Percentiles rank a stretch among this genome's conserved stretches.
phyloP scores from a whole-genome alignment of 75 land plant species.

The Pinus tabuliformis region DNA sequence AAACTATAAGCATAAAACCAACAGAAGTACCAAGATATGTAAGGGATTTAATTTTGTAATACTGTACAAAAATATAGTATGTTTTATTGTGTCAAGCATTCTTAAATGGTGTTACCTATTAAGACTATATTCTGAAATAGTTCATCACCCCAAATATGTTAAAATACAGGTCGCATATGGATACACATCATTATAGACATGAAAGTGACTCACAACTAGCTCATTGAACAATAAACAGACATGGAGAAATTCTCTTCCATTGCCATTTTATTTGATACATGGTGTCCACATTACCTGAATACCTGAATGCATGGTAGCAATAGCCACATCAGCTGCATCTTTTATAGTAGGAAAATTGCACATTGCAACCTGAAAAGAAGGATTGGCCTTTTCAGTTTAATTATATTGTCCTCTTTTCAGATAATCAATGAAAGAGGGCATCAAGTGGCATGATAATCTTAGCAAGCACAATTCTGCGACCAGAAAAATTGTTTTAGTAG shows the following conservation, averaged over 20 bases:
- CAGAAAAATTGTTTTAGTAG: background rate
- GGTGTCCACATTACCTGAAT: constrained; percentile 70
- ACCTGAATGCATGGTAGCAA: constrained; percentile 96
- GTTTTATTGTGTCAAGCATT: too few relatives aligned
- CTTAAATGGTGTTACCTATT: background rate
- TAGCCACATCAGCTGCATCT: constrained; percentile 99
- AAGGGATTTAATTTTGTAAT: background rate
- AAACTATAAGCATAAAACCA: background rate
- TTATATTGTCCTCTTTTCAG: background rate
- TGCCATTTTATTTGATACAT: background rate
- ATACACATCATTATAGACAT: background rate
- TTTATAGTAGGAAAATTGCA: constrained; percentile 87
- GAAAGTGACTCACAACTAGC: background rate
- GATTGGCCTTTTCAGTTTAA: background rate
- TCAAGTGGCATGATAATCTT: background rate
- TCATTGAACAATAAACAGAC: background rate
- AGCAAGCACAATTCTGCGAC: background rate
- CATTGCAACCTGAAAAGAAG: constrained; percentile 83
- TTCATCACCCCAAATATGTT: background rate
- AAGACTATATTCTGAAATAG: background rate
- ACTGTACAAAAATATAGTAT: too few relatives aligned
- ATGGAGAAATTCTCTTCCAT: background rate
- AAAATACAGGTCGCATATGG: background rate
- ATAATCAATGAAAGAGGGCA: background rate
- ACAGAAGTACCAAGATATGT: background rate